phyloP scores from a whole-genome alignment of 2,329 filamentous ascomycete genomes.

The Trichoderma endophyticum region DNA sequence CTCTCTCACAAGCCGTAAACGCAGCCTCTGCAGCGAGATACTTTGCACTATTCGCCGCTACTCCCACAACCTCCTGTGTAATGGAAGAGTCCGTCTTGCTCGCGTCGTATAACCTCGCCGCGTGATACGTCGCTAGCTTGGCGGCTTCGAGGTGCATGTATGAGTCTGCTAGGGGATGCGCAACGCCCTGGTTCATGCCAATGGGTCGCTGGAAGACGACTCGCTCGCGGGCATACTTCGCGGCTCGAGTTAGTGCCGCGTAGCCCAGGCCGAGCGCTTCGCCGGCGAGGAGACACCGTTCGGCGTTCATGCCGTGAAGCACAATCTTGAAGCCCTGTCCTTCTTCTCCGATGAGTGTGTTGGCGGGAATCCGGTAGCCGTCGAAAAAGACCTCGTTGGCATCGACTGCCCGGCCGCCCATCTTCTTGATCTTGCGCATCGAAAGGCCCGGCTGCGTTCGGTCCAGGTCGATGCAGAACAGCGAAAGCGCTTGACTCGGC shows the following conservation, averaged over 20 bases:
- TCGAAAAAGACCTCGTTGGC: constrained; percentile 90
- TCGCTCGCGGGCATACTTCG: constrained; percentile 63
- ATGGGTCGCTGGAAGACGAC: constrained; percentile 64
- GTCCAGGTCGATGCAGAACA: constrained; percentile 80
- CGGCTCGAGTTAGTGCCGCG: constrained; percentile 60
- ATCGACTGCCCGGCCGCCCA: constrained; percentile 79
- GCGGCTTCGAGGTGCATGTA: constrained; percentile 65
- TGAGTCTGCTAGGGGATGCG: constrained; percentile 62
- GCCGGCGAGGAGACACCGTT: constrained; percentile 71
- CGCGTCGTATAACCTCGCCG: constrained; percentile 59
- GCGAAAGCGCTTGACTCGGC: constrained; percentile 69
- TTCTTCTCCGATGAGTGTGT: constrained; percentile 67
- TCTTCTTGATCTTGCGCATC: constrained; percentile 73
- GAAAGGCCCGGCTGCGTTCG: constrained; percentile 56
- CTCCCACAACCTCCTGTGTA: constrained; percentile 55
- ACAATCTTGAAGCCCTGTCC: constrained; percentile 76
- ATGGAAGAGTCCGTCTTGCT: constrained; percentile 49
- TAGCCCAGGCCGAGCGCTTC: constrained; percentile 80
- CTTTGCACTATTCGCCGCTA: constrained; percentile 68
- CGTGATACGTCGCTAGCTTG: constrained; percentile 63
- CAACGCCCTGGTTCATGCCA: constrained; percentile 63
- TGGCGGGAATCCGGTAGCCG: constrained; percentile 63
- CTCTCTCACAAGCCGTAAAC: constrained; percentile 59
- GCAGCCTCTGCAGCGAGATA: constrained; percentile 66
- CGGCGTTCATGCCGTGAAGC: constrained; percentile 76